phyloP scores from a whole-genome alignment of 768 basidiomycete species.

The Kwoniella botswanensis region DNA sequence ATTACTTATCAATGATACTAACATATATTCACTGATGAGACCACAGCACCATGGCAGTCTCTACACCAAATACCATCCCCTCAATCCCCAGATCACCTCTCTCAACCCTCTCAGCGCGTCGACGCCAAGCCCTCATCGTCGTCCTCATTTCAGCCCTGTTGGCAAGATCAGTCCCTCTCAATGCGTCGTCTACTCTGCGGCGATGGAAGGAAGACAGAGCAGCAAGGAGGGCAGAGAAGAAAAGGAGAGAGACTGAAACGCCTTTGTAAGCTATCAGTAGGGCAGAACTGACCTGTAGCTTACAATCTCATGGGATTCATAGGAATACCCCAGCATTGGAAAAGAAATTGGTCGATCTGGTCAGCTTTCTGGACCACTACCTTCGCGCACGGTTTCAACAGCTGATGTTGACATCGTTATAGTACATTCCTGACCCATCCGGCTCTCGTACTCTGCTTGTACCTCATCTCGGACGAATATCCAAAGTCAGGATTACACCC shows the following conservation, averaged over 20 bases:
- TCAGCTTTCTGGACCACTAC: slow-evolving; percentile 23
- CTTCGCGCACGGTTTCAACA: too few relatives aligned
- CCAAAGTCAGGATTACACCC: slow-evolving; percentile 65
- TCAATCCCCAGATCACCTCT: background rate
- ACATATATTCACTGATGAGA: background rate
- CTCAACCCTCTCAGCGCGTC: slow-evolving; percentile 6
- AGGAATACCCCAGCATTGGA: slow-evolving; percentile 57
- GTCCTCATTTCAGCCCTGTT: slow-evolving; percentile 32
- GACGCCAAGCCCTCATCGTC: slow-evolving; percentile 29
- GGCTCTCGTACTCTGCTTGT: slow-evolving; percentile 71
- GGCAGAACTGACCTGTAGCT: background rate
- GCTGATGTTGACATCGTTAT: too few relatives aligned
- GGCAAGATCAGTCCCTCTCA: slow-evolving; percentile 34
- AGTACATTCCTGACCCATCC: slow-evolving; percentile 66
- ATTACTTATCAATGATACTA: background rate
- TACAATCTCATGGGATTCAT: background rate
- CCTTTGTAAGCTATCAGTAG: slow-evolving; percentile 46
- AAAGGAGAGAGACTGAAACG: slow-evolving; percentile 59
- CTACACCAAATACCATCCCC: background rate
- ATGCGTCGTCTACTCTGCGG: slow-evolving; percentile 14
- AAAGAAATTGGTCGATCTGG: slow-evolving; percentile 58
- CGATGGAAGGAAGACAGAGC: slow-evolving; percentile 41
- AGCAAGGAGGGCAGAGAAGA: slow-evolving; percentile 37
- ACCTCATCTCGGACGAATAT: slow-evolving; percentile 68
- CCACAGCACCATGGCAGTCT: background rate